These are phyloP conservation scores for Colletotrichum viniferum DNA, from an alignment of 2,329 filamentous ascomycete genomes.

Conservation along the genomic window DNA sequence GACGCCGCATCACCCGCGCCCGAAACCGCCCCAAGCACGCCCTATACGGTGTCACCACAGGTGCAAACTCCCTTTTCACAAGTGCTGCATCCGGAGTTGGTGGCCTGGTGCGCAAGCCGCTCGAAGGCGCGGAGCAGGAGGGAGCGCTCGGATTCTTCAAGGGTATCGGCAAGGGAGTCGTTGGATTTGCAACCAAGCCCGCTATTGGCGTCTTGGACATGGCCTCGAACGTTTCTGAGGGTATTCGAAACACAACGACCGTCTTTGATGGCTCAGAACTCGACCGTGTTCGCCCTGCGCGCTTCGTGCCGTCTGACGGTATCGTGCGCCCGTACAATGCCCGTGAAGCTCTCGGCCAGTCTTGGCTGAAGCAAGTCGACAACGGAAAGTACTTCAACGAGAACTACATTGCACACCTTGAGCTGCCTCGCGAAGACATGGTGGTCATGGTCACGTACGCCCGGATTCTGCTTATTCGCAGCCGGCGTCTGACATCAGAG, in stretches of 20 bases:
- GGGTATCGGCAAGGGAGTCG: conserved; percentile 91
- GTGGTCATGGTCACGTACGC: conserved; percentile 88
- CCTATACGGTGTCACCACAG: conserved; percentile 92
- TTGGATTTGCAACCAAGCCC: conserved; percentile 95
- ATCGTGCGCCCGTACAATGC: conserved; percentile 94
- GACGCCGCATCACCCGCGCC: conserved; percentile 88
- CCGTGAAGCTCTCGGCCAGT: conserved; percentile 94
- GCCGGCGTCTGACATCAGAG: conserved; percentile 83
- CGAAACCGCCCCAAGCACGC: conserved; percentile 97
- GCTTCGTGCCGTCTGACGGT: conserved; percentile 90
- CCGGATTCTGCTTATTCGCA: conserved; percentile 88
- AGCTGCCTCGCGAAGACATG: conserved; percentile 87
- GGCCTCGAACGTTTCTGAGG: conserved; percentile 95
- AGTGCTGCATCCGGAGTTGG: conserved; percentile 94
- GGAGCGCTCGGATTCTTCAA: conserved; percentile 95
- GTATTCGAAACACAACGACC: conserved; percentile 97
- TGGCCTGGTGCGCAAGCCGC: conserved; percentile 88
- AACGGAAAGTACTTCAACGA: conserved; percentile 98
- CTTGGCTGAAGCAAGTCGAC: conserved; percentile 98
- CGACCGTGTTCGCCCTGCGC: conserved; percentile 90
- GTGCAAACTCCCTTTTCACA: conserved; percentile 92
- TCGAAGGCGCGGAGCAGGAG: conserved; percentile 96
- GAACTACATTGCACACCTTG: conserved; percentile 94
- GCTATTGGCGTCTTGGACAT: conserved; percentile 97
- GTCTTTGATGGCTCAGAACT: conserved; percentile 96